These are phyloP conservation scores for Colletotrichum brevisporum DNA, from an alignment of 2,329 filamentous ascomycete species.

Conservation along the genomic window DNA sequence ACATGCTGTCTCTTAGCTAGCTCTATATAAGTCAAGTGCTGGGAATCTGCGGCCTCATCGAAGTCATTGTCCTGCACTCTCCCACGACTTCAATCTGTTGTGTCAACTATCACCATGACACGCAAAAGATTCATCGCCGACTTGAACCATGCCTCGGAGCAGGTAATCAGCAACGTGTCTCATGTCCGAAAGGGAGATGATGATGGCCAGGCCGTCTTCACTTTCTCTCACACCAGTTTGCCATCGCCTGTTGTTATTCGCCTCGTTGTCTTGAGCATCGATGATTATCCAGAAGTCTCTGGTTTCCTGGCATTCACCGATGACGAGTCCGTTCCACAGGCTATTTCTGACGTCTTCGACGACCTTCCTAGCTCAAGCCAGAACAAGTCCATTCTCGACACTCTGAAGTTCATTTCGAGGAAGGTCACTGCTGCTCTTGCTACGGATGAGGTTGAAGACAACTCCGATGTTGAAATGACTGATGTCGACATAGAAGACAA, in stretches of 20 bases:
- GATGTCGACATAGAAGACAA: constrained; percentile 44
- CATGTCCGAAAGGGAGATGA: constrained; percentile 74
- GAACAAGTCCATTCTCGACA: constrained; percentile 60
- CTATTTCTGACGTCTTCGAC: constrained; percentile 55
- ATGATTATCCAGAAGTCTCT: constrained; percentile 54
- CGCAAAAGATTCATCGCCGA: constrained; percentile 76
- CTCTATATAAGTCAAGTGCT: no score
- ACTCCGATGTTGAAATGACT: constrained; percentile 44
- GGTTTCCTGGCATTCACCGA: constrained; percentile 61
- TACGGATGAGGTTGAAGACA: constrained; percentile 52
- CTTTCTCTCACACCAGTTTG: constrained; percentile 54
- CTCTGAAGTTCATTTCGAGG: constrained; percentile 42
- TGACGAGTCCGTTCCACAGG: constrained; percentile 50
- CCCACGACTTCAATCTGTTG: no score
- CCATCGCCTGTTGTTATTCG: constrained; percentile 47
- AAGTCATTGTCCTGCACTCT: no score
- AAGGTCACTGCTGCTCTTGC: constrained; percentile 46
- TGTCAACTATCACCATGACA: constrained; percentile 67
- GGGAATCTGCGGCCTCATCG: no score
- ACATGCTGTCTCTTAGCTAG: no score
- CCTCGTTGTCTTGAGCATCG: constrained; percentile 45
- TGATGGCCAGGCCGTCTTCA: constrained; percentile 80
- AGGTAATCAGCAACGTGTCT: constrained; percentile 64
- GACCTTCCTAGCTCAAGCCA: constrained; percentile 59
- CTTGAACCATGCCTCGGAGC: constrained; percentile 53